phyloP scores from a whole-genome alignment of 306 rosid genomes.

The Glycyrrhiza uralensis region DNA sequence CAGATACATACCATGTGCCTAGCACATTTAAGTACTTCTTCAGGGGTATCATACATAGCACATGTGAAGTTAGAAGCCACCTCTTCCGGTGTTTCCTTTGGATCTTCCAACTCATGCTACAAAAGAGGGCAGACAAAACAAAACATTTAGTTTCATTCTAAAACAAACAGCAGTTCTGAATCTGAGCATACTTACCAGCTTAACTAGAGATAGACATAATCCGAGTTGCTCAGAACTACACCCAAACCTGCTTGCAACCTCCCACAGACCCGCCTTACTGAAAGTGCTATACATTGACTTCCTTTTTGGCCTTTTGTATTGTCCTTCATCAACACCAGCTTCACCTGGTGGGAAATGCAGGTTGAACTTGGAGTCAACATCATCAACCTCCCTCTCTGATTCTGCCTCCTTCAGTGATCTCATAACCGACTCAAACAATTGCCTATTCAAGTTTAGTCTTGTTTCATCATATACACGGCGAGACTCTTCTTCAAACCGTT shows the following conservation, averaged over 20 bases:
- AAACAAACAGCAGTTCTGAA: conserved; percentile 23
- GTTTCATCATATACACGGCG: conserved; percentile 78
- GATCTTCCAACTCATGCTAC: conserved; percentile 93
- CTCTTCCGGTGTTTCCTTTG: conserved; percentile 97
- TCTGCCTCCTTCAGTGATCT: conserved; percentile 88
- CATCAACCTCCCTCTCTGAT: conserved; percentile 96
- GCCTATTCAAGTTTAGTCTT: conserved; percentile 63
- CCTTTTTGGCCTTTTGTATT: conserved; percentile 90
- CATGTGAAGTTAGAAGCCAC: conserved; percentile 94
- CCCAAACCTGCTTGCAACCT: conserved; percentile 93
- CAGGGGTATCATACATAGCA: conserved; percentile 81
- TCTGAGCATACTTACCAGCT: conserved; percentile 52
- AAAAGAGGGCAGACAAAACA: neutral
- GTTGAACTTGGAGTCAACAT: conserved; percentile 95
- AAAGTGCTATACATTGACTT: conserved; percentile 68
- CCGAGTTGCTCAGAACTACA: conserved; percentile 97
- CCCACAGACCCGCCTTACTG: conserved; percentile 95
- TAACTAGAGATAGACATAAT: conserved; percentile 64
- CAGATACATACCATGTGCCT: conserved; percentile 78
- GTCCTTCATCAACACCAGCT: conserved; percentile 91
- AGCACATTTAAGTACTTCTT: conserved; percentile 90
- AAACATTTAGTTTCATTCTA: conserved; percentile 17
- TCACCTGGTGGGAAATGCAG: conserved; percentile 97
- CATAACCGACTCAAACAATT: conserved; percentile 84
- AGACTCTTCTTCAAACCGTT: conserved; percentile 83